These are phyloP conservation scores for Mrakia blollopis DNA, from an alignment of 768 basidiomycete genomes.

Conservation along the genomic window DNA sequence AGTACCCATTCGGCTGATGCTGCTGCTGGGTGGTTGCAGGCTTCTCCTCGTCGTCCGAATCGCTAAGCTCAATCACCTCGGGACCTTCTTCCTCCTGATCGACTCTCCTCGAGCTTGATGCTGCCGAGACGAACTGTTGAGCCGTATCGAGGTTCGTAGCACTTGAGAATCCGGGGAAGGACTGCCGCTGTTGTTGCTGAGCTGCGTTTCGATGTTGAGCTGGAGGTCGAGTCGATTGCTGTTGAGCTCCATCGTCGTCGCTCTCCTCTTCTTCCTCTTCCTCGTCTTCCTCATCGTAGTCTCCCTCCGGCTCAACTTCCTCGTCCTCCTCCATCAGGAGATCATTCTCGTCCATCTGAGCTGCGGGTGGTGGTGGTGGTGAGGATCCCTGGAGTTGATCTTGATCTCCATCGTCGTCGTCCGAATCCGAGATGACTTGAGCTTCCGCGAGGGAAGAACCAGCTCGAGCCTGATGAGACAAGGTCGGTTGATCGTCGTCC, in stretches of 20 bases:
- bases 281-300: constrained; percentile 10
- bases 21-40: neutral
- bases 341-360: neutral
- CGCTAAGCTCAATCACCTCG: constrained; percentile 12
- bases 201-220: neutral
- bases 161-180: neutral
- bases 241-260: neutral
- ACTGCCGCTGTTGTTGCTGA: no score
- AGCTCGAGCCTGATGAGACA: neutral
- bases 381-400: neutral
- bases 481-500: neutral
- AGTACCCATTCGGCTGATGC: neutral
- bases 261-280: neutral
- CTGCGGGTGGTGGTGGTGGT: no score
- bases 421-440: constrained; percentile 2
- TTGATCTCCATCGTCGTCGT: neutral
- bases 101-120: no score
- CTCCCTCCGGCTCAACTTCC: neutral
- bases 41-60: constrained; percentile 14
- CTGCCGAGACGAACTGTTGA: no score
- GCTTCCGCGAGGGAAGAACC: neutral
- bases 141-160: neutral
- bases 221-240: neutral
- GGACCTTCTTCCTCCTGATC: neutral
- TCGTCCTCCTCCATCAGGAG: constrained; percentile 1